Evolutionary conservation across 2,329 filamentous ascomycete species (phyloP).

Genomic region (Penicillium oxalicum): DNA sequence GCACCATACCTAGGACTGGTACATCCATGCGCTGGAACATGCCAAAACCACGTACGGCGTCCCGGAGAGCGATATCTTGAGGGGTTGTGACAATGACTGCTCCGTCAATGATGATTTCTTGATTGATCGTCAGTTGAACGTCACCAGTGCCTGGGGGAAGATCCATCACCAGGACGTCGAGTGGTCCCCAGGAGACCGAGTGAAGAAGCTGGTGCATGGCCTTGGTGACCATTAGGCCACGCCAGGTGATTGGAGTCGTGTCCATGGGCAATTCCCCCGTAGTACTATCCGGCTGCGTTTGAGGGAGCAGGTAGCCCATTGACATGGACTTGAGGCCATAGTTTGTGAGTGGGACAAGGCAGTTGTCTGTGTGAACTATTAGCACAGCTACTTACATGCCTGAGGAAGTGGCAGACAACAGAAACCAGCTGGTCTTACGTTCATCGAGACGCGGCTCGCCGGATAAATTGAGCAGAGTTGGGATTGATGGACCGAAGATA

Average conservation of each 20-base stretch:
- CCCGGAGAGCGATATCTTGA: slow-evolving; percentile 85
- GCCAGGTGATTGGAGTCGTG: slow-evolving; percentile 79
- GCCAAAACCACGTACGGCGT: slow-evolving; percentile 84
- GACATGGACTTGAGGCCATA: slow-evolving; percentile 98
- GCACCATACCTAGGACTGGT: slow-evolving; percentile 73
- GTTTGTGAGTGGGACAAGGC: slow-evolving; percentile 80
- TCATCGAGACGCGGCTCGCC: slow-evolving; percentile 70
- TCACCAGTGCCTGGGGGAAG: slow-evolving; percentile 92
- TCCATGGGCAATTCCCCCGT: slow-evolving; percentile 35
- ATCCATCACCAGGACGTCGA: slow-evolving; percentile 86
- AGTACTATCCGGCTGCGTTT: slow-evolving; percentile 23
- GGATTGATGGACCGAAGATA: slow-evolving; percentile 93
- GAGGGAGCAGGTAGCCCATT: slow-evolving; percentile 80
- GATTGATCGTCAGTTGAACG: slow-evolving; percentile 92
- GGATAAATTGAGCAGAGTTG: slow-evolving; percentile 76
- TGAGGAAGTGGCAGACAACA: no score
- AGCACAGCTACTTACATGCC: not conserved
- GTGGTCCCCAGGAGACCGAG: slow-evolving; percentile 85
- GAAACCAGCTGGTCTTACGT: slow-evolving; percentile 48
- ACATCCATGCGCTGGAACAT: slow-evolving; percentile 86
- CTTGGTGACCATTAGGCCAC: slow-evolving; percentile 96
- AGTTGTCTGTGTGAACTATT: slow-evolving; percentile 29
- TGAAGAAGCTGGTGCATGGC: slow-evolving; percentile 92
- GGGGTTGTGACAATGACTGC: slow-evolving; percentile 82
- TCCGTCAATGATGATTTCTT: slow-evolving; percentile 86